These are phyloP conservation scores for Hirsutella minnesotensis DNA, from an alignment of 2,329 filamentous ascomycete species.

Conservation along the genomic window DNA sequence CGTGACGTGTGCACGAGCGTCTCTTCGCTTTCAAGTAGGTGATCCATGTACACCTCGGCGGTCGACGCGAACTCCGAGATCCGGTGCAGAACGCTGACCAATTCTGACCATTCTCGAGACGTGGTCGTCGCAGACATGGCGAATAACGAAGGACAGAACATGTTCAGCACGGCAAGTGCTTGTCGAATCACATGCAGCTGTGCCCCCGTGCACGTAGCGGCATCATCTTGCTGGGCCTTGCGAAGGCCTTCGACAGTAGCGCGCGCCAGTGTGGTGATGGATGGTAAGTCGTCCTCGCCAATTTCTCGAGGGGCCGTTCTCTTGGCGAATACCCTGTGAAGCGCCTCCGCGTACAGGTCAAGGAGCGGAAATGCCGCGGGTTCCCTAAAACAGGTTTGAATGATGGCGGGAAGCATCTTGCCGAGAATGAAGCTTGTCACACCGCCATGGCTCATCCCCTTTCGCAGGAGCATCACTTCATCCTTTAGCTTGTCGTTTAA, in stretches of 20 bases:
- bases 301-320: constrained; percentile 25
- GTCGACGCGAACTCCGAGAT: constrained; percentile 8
- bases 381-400: constrained; percentile 24
- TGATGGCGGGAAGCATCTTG: constrained; percentile 42
- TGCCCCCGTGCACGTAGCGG: constrained; percentile 9
- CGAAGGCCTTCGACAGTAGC: constrained; percentile 16
- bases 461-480: constrained; percentile 32
- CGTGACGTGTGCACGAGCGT: constrained; percentile 7
- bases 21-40: constrained; percentile 8
- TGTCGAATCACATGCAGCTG: constrained; percentile 17
- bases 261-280: constrained; percentile 20
- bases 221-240: constrained; percentile 9
- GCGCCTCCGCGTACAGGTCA: constrained; percentile 35
- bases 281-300: constrained; percentile 17
- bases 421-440: constrained; percentile 36
- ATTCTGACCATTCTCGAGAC: constrained; percentile 9
- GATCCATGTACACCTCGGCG: constrained; percentile 9
- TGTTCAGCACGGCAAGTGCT: constrained; percentile 15
- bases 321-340: constrained; percentile 23
- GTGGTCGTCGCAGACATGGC: constrained; percentile 7
- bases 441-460: constrained; percentile 32
- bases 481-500: constrained; percentile 34
- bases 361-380: constrained; percentile 33
- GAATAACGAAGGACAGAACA: constrained; percentile 18
- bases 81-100: constrained; percentile 7